These are phyloP conservation scores for Citrus inodora DNA, from an alignment of 345 rosid genomes.

Conservation along the genomic window DNA sequence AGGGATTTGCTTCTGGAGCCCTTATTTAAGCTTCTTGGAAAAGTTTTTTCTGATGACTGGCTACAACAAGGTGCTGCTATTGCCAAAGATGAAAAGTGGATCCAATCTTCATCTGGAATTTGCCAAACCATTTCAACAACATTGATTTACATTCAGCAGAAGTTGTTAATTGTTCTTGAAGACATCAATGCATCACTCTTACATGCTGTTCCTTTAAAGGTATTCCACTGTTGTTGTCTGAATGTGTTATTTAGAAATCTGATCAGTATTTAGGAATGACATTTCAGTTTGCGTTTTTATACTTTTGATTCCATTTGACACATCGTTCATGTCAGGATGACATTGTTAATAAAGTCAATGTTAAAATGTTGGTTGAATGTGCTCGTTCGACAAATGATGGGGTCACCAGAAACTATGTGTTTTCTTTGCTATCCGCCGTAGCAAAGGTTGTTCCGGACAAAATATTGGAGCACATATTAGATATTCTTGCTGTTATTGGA, in stretches of 20 bases:
- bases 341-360: slow-evolving; percentile 36
- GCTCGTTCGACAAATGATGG: slow-evolving; percentile 59
- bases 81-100: slow-evolving; percentile 28
- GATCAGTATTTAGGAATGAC: slow-evolving; percentile 1
- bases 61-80: slow-evolving; percentile 15
- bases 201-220: slow-evolving; percentile 44
- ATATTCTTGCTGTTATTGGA: slow-evolving; percentile 67
- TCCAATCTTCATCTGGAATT: slow-evolving; percentile 41
- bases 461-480: slow-evolving; percentile 56
- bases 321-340: slow-evolving; percentile 50
- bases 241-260: not conserved
- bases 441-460: slow-evolving; percentile 62
- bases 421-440: slow-evolving; percentile 55
- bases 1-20: slow-evolving; percentile 76
- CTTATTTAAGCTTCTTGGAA: slow-evolving; percentile 68
- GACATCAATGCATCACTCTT: slow-evolving; percentile 49
- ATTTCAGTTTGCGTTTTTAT: slow-evolving; percentile 1
- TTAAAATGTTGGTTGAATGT: slow-evolving; percentile 60
- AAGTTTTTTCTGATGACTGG: slow-evolving; percentile 50
- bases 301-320: slow-evolving; percentile 4
- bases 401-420: slow-evolving; percentile 58
- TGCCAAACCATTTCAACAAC: slow-evolving; percentile 33
- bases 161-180: slow-evolving; percentile 60
- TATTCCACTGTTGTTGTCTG: slow-evolving; percentile 23
- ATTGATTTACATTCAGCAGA: slow-evolving; percentile 51